Percentiles rank a stretch among this genome's conserved stretches.
Evolutionary conservation across 768 basidiomycete genomes (phyloP).

Genomic region (Erythrobasidium yunnanense): DNA sequence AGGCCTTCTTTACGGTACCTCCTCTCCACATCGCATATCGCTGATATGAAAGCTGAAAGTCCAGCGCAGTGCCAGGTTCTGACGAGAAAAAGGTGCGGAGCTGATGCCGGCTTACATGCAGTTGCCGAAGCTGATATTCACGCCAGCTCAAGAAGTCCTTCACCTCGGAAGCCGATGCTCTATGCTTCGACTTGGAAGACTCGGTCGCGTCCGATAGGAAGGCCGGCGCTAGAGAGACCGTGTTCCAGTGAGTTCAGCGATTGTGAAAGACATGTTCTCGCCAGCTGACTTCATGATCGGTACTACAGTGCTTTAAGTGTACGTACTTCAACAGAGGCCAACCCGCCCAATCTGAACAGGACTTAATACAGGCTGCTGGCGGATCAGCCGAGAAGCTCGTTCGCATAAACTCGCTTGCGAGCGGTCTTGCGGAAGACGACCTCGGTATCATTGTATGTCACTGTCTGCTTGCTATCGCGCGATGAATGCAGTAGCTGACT

Average conservation of each 20-base stretch:
- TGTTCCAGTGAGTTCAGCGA: constrained; percentile 2
- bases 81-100: constrained; percentile 8
- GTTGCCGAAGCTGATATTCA: neutral
- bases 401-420: constrained; percentile 40
- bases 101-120: neutral
- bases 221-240: constrained; percentile 20
- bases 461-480: neutral
- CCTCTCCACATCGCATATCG: neutral
- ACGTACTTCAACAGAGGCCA: neutral
- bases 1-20: constrained; percentile 12
- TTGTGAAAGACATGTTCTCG: neutral
- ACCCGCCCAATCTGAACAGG: neutral
- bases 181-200: constrained; percentile 24
- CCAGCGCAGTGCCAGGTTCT: constrained; percentile 8
- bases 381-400: constrained; percentile 35
- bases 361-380: neutral
- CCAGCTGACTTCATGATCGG: neutral
- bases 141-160: constrained; percentile 6
- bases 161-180: neutral
- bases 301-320: constrained; percentile 2
- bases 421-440: constrained; percentile 38
- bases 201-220: constrained; percentile 19
- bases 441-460: constrained; percentile 36
- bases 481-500: neutral
- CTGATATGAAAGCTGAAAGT: no score